Base-by-base conservation (phyloP, 129 eudicot species). In the Solidago caesia region DNA sequence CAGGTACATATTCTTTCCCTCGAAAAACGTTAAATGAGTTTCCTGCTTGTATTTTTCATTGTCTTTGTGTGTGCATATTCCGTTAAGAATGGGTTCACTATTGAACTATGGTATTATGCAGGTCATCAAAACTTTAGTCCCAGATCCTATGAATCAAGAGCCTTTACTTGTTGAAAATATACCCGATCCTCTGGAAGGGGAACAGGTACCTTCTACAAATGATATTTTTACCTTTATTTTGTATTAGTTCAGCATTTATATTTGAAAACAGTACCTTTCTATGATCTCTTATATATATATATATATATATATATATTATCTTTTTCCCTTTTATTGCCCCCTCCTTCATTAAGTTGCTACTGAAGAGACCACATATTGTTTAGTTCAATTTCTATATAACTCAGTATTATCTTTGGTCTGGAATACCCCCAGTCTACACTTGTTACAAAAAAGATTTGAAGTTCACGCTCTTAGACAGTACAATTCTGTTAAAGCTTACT, bases 101-200 rank as follows among this genome's bases (percentile, higher is more conserved):
- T 70, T 70, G 47, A 14, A 33, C 48, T 44, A 70, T 74, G 74
- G 63, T 51, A 78, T 69, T 44, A 44, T 64, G 39, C 91, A 95
- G 99, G 94, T 89, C 53, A 71, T 81, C 47, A 77, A 77, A 48
- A 82, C 85, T 80, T 59, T 95, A 53, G 43, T 64, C 39, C 90
- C 97, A 44, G 96, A 95, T 85, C 89, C 94, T 51, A 47, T 88
- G 87, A 89, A 91, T 82, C 96, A 91, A 87, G 97, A 95, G 78
- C 91, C 89, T 69, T 81, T 91, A 75, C 87, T 89, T 70, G 90
- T 89, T 68, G 99, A 95, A 83, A 95, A 91, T 66, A 27, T 81
- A 60, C 95, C 94, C 11, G 94, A 95, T 84, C 94, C 92, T 45
- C 84, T 95, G 77, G 91, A 94, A 39, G 99, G 99, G 33, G 99